Conservation (phyloP, 495 filamentous ascomycete species). For the Lasiosphaeria miniovina region DNA sequence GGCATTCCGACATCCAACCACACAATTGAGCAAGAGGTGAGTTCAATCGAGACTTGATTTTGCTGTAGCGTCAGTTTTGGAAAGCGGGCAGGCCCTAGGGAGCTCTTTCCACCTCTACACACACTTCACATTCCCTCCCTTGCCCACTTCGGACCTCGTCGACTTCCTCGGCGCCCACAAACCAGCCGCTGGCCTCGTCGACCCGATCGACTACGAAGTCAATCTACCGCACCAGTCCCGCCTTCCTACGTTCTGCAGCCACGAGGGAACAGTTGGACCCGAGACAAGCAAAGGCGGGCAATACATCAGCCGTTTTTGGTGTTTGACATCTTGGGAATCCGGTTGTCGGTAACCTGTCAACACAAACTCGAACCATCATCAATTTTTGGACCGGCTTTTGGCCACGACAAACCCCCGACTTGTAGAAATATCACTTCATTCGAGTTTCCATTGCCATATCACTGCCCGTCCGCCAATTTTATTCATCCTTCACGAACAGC, state of each 20-base stretch:
- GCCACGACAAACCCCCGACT: constrained; percentile 9
- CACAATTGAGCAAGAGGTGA: constrained; percentile 13
- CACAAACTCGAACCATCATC: constrained; percentile 12
- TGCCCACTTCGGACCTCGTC: background rate
- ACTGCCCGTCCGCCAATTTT: constrained; percentile 14
- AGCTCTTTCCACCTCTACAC: constrained; percentile 5
- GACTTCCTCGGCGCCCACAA: background rate
- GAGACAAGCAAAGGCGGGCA: no score
- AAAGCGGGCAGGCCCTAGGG: background rate
- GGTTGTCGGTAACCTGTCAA: background rate
- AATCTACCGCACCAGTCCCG: no score
- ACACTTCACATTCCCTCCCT: background rate
- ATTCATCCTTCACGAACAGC: constrained; percentile 1
- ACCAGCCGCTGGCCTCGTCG: no score
- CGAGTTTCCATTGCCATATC: constrained; percentile 16
- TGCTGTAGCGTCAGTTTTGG: background rate
- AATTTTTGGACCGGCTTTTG: constrained; percentile 24
- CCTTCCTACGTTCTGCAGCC: no score
- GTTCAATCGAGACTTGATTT: constrained; percentile 11
- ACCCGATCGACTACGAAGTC: no score
- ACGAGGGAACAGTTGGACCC: no score
- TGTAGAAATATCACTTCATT: constrained; percentile 25
- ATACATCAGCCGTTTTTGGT: no score
- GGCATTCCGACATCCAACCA: constrained; percentile 13
- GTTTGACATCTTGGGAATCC: no score